These are phyloP conservation scores for Verticillium isaacii DNA, from an alignment of 2,329 filamentous ascomycete genomes.

Conservation along the genomic window DNA sequence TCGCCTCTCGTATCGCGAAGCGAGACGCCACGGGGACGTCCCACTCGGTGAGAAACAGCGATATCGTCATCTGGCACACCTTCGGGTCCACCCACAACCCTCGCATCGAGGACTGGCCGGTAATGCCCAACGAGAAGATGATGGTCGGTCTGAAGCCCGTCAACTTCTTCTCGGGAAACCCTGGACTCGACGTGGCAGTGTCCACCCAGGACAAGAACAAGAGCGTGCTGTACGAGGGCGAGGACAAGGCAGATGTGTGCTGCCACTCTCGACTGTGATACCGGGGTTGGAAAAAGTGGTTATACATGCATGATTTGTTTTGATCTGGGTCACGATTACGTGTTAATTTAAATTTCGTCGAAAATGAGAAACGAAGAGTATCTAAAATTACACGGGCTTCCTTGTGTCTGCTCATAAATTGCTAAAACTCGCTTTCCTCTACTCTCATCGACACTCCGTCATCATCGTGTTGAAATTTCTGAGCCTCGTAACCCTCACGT, in stretches of 20 bases:
- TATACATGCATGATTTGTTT: too few species aligned
- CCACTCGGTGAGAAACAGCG: constrained; percentile 28
- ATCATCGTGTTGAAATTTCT: too few species aligned
- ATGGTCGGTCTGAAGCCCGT: constrained; percentile 43
- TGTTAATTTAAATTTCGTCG: too few species aligned
- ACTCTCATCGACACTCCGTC: too few species aligned
- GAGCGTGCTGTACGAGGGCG: constrained; percentile 17
- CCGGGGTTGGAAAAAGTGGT: background rate
- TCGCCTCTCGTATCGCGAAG: constrained; percentile 45
- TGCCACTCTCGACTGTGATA: background rate
- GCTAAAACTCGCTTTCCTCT: too few species aligned
- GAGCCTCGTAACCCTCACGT: too few species aligned
- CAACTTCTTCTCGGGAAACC: constrained; percentile 49
- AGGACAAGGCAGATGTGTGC: background rate
- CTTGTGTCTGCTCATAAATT: too few species aligned
- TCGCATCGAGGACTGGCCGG: constrained; percentile 61
- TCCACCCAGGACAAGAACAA: constrained; percentile 37
- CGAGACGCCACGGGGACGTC: constrained; percentile 37
- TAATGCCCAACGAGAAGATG: constrained; percentile 60
- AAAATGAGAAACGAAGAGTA: too few species aligned
- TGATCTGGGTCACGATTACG: too few species aligned
- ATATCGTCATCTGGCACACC: constrained; percentile 47
- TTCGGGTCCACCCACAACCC: constrained; percentile 56
- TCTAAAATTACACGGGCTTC: too few species aligned
- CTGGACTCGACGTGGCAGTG: constrained; percentile 43